Conservation (phyloP, 331 rosid genomes). For the Pyracantha coccinea region DNA sequence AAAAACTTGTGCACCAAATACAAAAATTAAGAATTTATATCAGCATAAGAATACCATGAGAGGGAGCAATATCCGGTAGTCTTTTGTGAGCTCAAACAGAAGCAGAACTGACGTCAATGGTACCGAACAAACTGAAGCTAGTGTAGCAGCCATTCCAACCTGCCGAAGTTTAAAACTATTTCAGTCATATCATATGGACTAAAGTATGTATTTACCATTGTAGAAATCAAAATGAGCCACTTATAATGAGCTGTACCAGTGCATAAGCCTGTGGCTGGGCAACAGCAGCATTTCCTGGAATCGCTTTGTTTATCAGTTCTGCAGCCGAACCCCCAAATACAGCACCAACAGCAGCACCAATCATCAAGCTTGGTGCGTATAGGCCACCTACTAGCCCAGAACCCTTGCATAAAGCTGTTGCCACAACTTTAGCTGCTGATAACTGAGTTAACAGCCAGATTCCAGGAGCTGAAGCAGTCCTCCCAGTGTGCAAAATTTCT, state of each 20-base stretch:
- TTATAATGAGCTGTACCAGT: slow-evolving; percentile 40
- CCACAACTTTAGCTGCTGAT: slow-evolving; percentile 79
- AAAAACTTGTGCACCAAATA: neutral
- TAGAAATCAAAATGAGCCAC: neutral
- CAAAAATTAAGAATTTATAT: neutral
- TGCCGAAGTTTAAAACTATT: slow-evolving; percentile 24
- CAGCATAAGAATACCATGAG: slow-evolving; percentile 67
- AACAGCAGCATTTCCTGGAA: slow-evolving; percentile 96
- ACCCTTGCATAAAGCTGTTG: slow-evolving; percentile 98
- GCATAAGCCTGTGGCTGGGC: slow-evolving; percentile 99
- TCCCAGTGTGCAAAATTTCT: slow-evolving; percentile 95
- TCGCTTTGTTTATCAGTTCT: slow-evolving; percentile 70
- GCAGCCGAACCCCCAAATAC: slow-evolving; percentile 97
- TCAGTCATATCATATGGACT: slow-evolving; percentile 7
- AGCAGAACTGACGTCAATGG: slow-evolving; percentile 97
- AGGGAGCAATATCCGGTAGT: slow-evolving; percentile 94
- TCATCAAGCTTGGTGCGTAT: slow-evolving; percentile 99
- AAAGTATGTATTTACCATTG: neutral
- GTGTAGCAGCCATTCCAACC: slow-evolving; percentile 99
- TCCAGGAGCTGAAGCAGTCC: slow-evolving; percentile 94
- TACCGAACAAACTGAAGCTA: slow-evolving; percentile 95
- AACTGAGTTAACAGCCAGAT: slow-evolving; percentile 93
- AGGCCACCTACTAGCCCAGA: slow-evolving; percentile 98
- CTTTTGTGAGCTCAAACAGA: slow-evolving; percentile 97
- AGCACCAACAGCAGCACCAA: slow-evolving; percentile 99